Evolutionary conservation across 768 basidiomycete genomes (phyloP).

Genomic region (Rhizopogon sp.): DNA sequence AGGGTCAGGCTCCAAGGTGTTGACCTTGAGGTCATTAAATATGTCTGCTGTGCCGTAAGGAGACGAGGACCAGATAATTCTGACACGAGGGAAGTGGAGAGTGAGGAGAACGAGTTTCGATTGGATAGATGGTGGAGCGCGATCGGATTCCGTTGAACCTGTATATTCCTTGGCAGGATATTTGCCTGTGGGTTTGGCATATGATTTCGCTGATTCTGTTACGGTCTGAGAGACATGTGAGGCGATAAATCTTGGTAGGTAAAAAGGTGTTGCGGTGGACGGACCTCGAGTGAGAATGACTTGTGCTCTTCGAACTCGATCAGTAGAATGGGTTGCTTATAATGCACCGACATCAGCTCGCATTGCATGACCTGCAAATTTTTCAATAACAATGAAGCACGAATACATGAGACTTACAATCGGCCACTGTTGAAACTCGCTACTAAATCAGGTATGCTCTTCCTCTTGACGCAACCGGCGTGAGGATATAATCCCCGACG

Average conservation of each 20-base stretch:
- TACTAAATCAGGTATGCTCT: slow-evolving; percentile 90
- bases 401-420: slow-evolving; percentile 54
- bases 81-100: slow-evolving; percentile 84
- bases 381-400: not conserved
- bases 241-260: not conserved
- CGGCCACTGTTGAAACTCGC: slow-evolving; percentile 91
- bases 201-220: slow-evolving; percentile 57
- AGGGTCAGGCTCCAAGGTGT: slow-evolving; percentile 77
- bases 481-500: slow-evolving; percentile 93
- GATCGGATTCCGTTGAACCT: slow-evolving; percentile 18
- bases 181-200: slow-evolving; percentile 56
- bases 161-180: slow-evolving; percentile 44
- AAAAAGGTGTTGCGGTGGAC: slow-evolving; percentile 7
- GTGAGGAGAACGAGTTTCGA: slow-evolving; percentile 90
- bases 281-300: slow-evolving; percentile 83
- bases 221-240: slow-evolving; percentile 39
- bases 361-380: slow-evolving; percentile 80
- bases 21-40: slow-evolving; percentile 85
- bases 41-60: slow-evolving; percentile 90
- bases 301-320: slow-evolving; percentile 99
- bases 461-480: slow-evolving; percentile 92
- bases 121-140: slow-evolving; percentile 60
- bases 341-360: slow-evolving; percentile 94
- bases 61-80: slow-evolving; percentile 97
- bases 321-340: slow-evolving; percentile 87